Percentiles rank a stretch among this genome's conserved stretches.
These are phyloP conservation scores for Clarireedia homoeocarpa DNA, from an alignment of 2,329 filamentous ascomycete species.

Conservation along the genomic window DNA sequence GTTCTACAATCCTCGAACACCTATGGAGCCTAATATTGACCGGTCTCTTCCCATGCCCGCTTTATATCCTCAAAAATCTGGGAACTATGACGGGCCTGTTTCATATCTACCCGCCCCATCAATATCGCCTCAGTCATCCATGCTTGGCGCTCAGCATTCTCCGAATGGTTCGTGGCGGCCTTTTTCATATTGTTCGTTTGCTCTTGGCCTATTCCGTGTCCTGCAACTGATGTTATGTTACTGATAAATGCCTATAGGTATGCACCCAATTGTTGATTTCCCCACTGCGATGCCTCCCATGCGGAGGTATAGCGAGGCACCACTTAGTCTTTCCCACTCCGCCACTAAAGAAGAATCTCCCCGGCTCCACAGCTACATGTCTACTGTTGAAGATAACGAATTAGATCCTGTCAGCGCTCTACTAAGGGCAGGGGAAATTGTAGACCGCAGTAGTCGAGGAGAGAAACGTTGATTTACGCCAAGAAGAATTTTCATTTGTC, in stretches of 20 bases:
- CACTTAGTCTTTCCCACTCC: conserved; percentile 1
- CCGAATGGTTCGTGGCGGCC: conserved; percentile 22
- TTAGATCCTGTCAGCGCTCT: conserved; percentile 54
- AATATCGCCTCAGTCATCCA: conserved; percentile 22
- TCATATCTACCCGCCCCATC: conserved; percentile 24
- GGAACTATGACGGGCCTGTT: conserved; percentile 23
- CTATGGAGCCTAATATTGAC: conserved; percentile 26
- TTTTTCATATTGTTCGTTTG: background rate
- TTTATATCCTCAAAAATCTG: conserved; percentile 22
- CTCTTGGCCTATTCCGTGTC: background rate
- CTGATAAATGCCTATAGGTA: conserved; percentile 14
- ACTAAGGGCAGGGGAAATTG: conserved; percentile 50
- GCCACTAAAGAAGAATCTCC: conserved; percentile 10
- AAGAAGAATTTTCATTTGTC: background rate
- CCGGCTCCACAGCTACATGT: conserved; percentile 19
- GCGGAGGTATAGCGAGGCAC: conserved; percentile 16
- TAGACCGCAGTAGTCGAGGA: conserved; percentile 35
- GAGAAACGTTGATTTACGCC: background rate
- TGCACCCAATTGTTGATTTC: conserved; percentile 16
- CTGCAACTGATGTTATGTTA: background rate
- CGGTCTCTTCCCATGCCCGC: conserved; percentile 23
- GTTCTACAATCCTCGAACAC: conserved; percentile 23
- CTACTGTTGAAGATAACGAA: conserved; percentile 25
- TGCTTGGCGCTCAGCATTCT: conserved; percentile 17
- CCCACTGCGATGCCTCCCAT: conserved; percentile 21